Base-by-base conservation (phyloP, 73 alveolate species). In the Tetrahymena borealis region DNA sequence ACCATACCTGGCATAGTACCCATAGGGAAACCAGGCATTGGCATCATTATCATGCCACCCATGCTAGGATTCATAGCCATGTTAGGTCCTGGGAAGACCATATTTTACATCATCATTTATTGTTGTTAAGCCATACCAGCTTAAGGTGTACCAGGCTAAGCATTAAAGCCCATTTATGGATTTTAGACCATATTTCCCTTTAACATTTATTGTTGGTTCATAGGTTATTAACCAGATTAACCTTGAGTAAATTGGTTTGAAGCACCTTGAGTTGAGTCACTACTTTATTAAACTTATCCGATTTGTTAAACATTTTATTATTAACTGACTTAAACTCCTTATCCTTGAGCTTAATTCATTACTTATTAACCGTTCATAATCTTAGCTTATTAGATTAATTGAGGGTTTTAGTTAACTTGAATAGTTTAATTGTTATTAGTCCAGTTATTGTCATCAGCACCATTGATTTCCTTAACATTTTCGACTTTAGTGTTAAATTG, bases 1-100 rank as follows among this genome's bases (percentile, higher is more conserved):
- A 60, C 85, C 85, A 60, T 60, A 60, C 85, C 85, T 60, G 85
- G 85, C 85, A 60, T 60, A n/a, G 37, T 35, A 20, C 85, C 85
- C 85, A 60, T 60, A 60, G 85, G 85, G 85, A 60, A 60, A 60
- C 85, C 85, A 15, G 37, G 37, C 85, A 60, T 60, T 5, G 85
- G 85, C 85, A 60, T 60, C 85, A 60, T 60, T 18, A 60, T 60
- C 85, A 60, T 60, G 35, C 85, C 31, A 20, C 85, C 85, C 85
- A 60, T 60, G 10, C 85, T 35, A 5, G 85, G 85, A n/a, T 60
- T 60, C 85, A 60, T 60, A 60, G 85, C 85, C 85, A 60, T 60
- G 35, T 60, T 60, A 24, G 85, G 85, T 24, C 35, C 35, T 6
- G 85, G 85, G 85, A 60, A 60, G 28, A 60, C 85, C 85, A 60